These are phyloP conservation scores for Naganishia friedmannii DNA, from an alignment of 768 basidiomycete genomes.

Conservation along the genomic window DNA sequence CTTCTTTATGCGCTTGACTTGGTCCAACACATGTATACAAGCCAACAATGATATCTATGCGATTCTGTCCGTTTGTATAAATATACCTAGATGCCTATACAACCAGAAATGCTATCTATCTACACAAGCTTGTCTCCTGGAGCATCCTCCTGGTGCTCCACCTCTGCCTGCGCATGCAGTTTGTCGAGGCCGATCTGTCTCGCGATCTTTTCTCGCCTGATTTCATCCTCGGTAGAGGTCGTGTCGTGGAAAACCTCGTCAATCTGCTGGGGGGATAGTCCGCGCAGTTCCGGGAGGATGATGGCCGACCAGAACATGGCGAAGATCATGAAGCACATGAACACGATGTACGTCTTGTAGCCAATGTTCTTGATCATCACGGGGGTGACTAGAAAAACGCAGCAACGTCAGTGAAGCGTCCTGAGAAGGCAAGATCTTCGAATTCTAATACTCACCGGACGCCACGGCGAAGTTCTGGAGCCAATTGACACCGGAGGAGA, in stretches of 20 bases:
- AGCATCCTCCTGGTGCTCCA: slow-evolving; percentile 43
- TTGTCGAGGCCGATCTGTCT: slow-evolving; percentile 64
- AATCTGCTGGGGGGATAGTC: slow-evolving; percentile 56
- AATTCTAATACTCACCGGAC: no score
- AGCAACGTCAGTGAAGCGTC: no score
- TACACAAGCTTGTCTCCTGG: not conserved
- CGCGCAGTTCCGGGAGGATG: slow-evolving; percentile 54
- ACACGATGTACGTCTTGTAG: slow-evolving; percentile 74
- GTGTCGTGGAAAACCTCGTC: slow-evolving; percentile 76
- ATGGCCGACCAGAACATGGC: slow-evolving; percentile 68
- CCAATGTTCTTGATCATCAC: slow-evolving; percentile 65
- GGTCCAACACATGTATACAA: no score
- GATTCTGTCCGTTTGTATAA: no score
- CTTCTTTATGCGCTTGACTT: no score
- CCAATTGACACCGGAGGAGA: slow-evolving; percentile 72
- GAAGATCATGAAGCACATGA: slow-evolving; percentile 57
- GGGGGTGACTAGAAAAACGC: slow-evolving; percentile 61
- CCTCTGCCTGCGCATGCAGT: slow-evolving; percentile 36
- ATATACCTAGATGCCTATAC: no score
- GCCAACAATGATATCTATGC: no score
- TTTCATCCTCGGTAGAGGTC: slow-evolving; percentile 59
- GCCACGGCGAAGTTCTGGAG: slow-evolving; percentile 55
- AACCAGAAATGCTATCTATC: no score
- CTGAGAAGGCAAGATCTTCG: no score
- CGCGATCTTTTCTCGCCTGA: slow-evolving; percentile 59